These are phyloP conservation scores for Termitomyces heimii DNA, from an alignment of 768 basidiomycete genomes.

Conservation along the genomic window DNA sequence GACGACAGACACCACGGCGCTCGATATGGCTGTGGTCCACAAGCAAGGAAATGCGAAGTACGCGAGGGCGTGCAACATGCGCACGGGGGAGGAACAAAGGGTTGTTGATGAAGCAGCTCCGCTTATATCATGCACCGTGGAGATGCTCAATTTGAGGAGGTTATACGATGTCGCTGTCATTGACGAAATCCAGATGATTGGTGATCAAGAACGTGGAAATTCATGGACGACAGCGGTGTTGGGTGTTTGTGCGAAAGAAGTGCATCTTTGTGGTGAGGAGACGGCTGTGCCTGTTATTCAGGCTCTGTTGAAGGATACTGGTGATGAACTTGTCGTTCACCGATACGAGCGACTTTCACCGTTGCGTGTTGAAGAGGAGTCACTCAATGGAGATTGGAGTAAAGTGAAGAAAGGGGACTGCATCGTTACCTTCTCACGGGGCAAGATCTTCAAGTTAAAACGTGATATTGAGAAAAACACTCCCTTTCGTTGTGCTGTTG, in stretches of 20 bases:
- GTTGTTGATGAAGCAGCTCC: slow-evolving; percentile 52
- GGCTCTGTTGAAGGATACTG: slow-evolving; percentile 63
- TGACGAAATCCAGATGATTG: slow-evolving; percentile 97
- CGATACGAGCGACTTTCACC: slow-evolving; percentile 89
- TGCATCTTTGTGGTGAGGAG: slow-evolving; percentile 96
- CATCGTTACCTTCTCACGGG: slow-evolving; percentile 79
- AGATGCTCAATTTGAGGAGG: slow-evolving; percentile 61
- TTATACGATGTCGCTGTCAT: slow-evolving; percentile 79
- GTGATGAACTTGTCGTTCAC: slow-evolving; percentile 76
- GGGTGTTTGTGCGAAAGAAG: slow-evolving; percentile 66
- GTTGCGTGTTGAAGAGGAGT: slow-evolving; percentile 59
- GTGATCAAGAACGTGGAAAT: slow-evolving; percentile 68
- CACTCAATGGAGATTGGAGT: slow-evolving; percentile 54
- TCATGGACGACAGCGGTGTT: slow-evolving; percentile 84
- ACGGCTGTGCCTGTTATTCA: slow-evolving; percentile 80
- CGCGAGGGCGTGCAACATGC: slow-evolving; percentile 70
- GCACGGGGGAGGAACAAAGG: slow-evolving; percentile 89
- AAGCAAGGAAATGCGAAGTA: slow-evolving; percentile 39
- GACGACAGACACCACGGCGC: slow-evolving; percentile 20
- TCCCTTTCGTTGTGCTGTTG: slow-evolving; percentile 80
- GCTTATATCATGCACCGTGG: slow-evolving; percentile 83
- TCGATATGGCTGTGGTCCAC: slow-evolving; percentile 26
- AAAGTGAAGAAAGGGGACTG: slow-evolving; percentile 81
- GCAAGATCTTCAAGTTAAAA: slow-evolving; percentile 74
- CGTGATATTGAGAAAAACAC: slow-evolving; percentile 62